Evolutionary conservation across 2,329 filamentous ascomycete genomes (phyloP).

Genomic region (Pseudonectria buxi): DNA sequence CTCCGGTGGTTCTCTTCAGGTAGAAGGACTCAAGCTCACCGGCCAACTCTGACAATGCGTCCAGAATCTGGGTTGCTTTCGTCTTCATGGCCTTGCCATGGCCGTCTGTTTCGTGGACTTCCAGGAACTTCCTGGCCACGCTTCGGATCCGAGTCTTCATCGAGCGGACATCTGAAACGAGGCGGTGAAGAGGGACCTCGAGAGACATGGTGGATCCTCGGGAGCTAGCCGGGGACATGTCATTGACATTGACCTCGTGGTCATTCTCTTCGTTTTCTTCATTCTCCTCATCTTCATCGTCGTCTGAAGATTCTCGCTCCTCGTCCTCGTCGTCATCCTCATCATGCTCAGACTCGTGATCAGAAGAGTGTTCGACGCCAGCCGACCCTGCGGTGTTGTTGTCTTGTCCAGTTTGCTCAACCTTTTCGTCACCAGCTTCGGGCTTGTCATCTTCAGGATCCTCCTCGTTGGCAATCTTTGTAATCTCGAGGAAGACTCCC

Average conservation of each 20-base stretch:
- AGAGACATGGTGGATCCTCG: constrained; percentile 60
- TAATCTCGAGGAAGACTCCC: constrained; percentile 87
- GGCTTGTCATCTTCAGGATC: constrained; percentile 15
- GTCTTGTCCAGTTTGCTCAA: constrained; percentile 13
- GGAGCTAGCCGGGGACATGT: constrained; percentile 60
- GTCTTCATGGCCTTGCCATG: constrained; percentile 66
- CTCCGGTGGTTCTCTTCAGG: constrained; percentile 43
- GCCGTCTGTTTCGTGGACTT: constrained; percentile 72
- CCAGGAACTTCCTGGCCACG: constrained; percentile 76
- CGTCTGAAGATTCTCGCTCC: constrained; percentile 31
- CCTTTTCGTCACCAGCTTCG: constrained; percentile 10
- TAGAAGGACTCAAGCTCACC: constrained; percentile 67
- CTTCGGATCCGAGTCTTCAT: constrained; percentile 62
- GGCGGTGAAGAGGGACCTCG: constrained; percentile 45
- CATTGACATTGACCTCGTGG: constrained; percentile 43
- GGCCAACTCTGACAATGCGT: constrained; percentile 64
- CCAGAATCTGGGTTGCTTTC: constrained; percentile 70
- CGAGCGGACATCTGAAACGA: constrained; percentile 43
- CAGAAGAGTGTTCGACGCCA: constrained; percentile 23
- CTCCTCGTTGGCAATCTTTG: constrained; percentile 61
- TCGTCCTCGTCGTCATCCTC: constrained; percentile 30
- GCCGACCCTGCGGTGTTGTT: constrained; percentile 25
- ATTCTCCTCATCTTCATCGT: constrained; percentile 43
- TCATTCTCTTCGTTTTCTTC: constrained; percentile 51
- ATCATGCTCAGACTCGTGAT: constrained; percentile 23